These are phyloP conservation scores for Candida sphagnicola DNA, from an alignment of 805 yeast species.

Conservation along the genomic window DNA sequence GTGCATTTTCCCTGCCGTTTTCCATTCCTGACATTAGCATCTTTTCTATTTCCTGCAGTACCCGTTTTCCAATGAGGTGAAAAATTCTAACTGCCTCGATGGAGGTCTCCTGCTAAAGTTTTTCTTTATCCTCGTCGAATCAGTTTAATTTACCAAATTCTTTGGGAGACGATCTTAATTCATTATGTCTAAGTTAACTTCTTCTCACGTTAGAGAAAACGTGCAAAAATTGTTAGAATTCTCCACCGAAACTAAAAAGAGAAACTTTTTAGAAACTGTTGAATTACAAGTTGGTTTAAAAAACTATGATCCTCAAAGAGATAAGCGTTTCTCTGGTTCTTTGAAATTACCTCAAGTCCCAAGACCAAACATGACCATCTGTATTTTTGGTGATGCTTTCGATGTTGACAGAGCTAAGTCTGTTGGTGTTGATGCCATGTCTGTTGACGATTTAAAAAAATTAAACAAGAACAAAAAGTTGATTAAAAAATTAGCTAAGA, in stretches of 20 bases:
- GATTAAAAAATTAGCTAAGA: slow-evolving; percentile 99
- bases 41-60: neutral
- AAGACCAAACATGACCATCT: slow-evolving; percentile 99
- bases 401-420: slow-evolving; percentile 99
- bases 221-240: slow-evolving; percentile 86
- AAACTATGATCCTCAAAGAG: slow-evolving; percentile 99
- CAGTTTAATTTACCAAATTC: slow-evolving; percentile 42
- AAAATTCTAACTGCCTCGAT: neutral
- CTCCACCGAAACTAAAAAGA: slow-evolving; percentile 97
- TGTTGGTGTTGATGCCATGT: slow-evolving; percentile 98
- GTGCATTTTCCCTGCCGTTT: too few species aligned
- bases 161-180: slow-evolving; percentile 70
- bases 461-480: slow-evolving; percentile 99
- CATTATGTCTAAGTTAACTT: slow-evolving; percentile 83
- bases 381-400: slow-evolving; percentile 99
- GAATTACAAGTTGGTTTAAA: slow-evolving; percentile 99
- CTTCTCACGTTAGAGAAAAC: slow-evolving; percentile 93
- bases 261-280: slow-evolving; percentile 99
- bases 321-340: slow-evolving; percentile 99
- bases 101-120: slow-evolving; percentile 1
- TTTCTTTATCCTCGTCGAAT: slow-evolving; percentile 53
- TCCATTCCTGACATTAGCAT: too few species aligned
- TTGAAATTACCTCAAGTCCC: slow-evolving; percentile 98
- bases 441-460: slow-evolving; percentile 99
- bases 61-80: slow-evolving; percentile 1